Base-by-base conservation (phyloP, 352 stramenopile genomes). In the Phytopythium mirpurense region DNA sequence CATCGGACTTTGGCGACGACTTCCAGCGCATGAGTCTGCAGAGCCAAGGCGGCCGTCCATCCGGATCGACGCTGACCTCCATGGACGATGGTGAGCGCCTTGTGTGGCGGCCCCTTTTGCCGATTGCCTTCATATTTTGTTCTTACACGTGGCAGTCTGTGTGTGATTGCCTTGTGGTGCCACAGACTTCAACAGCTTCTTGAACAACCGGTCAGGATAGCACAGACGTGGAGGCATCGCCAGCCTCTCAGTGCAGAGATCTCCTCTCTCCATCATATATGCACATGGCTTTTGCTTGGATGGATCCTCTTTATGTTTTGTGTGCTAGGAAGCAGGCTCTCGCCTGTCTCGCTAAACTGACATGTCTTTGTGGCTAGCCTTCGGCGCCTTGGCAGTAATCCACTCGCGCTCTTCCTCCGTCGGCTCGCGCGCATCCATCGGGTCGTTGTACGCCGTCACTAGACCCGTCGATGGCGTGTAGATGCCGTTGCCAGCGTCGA, bases 401-500 rank as follows among this genome's bases (percentile, higher is more conserved):
- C 81, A 91, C 16, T 74, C 54, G 38, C 70, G 66, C 49, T 91
- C 81, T 21, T 86, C 61, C 10, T 70, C 63, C 3, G 61, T 71
- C 15, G 74, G 61, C 29, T 83, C 62, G 12, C 81, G 67, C 5
- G 74, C 70, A n/a, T 83, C 72, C 0, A 57, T 63, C n/a, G 72
- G 67, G 48, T 89, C 72, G 26, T 78, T 68, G 44, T 86, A 88
- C 26, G 65, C 62, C 12, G 59, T 63, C 2, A 88, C 70, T 19
- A 73, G 72, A 6, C 56, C 72, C 1, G 71, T 86, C 11, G 75
- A 90, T 24, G 72, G 78, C 21, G 67, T 76, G 67, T 72, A 90
- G 55, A 92, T 86, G 29, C 82, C 78, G 42, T 90, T 89, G 29
- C 82, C 82, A 1, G 82, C 78, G 27, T 92, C 81, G 54, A 80